A percentile compares a stretch with the other conserved stretches of the same genome.
Conservation (phyloP, 148 eudicot genomes). For the Selenicereus undatus region DNA sequence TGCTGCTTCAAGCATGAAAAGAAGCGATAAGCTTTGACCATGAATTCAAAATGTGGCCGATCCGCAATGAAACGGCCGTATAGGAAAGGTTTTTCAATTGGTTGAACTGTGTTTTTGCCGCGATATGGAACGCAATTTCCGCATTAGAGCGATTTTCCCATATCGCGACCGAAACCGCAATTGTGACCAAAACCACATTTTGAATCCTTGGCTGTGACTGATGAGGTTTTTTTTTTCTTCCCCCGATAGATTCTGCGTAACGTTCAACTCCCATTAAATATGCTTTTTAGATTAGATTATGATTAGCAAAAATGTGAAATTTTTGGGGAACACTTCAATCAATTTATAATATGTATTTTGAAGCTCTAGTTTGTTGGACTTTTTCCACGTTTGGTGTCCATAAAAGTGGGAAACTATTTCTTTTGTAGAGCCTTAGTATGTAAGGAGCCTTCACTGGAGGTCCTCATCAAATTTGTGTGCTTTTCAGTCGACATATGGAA, state of each 20-base stretch:
- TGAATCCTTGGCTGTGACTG: neutral
- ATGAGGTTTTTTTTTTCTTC: neutral
- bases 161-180: no score
- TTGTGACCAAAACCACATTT: no score
- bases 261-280: neutral
- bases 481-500: neutral
- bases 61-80: no score
- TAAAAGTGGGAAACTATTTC: neutral
- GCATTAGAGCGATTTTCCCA: no score
- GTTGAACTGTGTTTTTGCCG: no score
- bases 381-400: neutral
- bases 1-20: neutral
- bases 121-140: no score
- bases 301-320: neutral
- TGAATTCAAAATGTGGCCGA: no score
- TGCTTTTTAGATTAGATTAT: neutral
- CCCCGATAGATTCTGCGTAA: neutral
- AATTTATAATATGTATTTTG: neutral
- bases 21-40: no score
- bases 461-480: neutral
- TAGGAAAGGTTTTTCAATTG: no score
- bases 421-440: neutral
- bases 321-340: neutral
- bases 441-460: neutral
- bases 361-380: neutral